Percentiles rank a stretch among this genome's conserved stretches.
These are phyloP conservation scores for Bromus sterilis DNA, from an alignment of 176 grass and related monocot genomes.

Conservation along the genomic window DNA sequence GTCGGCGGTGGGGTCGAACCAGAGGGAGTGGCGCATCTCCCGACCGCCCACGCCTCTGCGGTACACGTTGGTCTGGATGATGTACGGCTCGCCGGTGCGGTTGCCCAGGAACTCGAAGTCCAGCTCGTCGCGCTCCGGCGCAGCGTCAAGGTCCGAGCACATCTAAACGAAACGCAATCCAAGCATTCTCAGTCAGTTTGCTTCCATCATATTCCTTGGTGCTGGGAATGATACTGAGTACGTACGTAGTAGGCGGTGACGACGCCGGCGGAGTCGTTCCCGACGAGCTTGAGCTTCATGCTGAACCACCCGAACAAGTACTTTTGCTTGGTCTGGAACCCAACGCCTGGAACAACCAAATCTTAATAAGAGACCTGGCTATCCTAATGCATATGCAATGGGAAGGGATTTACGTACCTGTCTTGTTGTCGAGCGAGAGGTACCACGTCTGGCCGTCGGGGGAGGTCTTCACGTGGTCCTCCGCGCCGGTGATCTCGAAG, in stretches of 20 bases:
- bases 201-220: no score
- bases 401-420: conserved; percentile 13
- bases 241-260: conserved; percentile 94
- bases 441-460: conserved; percentile 95
- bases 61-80: conserved; percentile 97
- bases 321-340: conserved; percentile 81
- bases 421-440: conserved; percentile 87
- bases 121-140: conserved; percentile 71
- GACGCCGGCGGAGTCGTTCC: conserved; percentile 89
- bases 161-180: conserved; percentile 30
- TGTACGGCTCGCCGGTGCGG: conserved; percentile 86
- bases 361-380: background rate
- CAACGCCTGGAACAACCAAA: conserved; percentile 35
- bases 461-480: conserved; percentile 90
- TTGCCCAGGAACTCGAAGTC: conserved; percentile 99
- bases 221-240: background rate
- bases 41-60: conserved; percentile 70
- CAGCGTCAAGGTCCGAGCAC: conserved; percentile 87
- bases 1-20: conserved; percentile 93
- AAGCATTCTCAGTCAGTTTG: background rate
- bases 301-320: conserved; percentile 94
- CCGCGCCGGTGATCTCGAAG: conserved; percentile 75
- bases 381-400: background rate
- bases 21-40: conserved; percentile 94
- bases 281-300: conserved; percentile 98